phyloP scores from a whole-genome alignment of 495 filamentous ascomycete species.

The Xylaria castorea region DNA sequence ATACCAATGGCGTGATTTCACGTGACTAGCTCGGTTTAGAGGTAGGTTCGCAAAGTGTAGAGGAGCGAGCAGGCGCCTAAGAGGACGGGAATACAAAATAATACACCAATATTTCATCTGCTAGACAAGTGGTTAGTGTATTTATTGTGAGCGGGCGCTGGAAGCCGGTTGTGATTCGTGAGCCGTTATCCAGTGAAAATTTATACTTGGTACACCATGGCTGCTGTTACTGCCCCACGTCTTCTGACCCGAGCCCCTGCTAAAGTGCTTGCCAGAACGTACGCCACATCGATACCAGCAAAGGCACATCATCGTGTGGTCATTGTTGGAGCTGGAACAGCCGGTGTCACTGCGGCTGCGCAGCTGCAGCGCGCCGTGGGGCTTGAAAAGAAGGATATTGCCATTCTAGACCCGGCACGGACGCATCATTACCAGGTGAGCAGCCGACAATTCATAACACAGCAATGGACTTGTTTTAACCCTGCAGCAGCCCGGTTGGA shows the following conservation, averaged over 20 bases:
- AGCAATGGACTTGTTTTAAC: conserved; percentile 11
- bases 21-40: conserved; percentile 30
- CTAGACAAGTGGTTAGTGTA: neutral
- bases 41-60: neutral
- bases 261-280: conserved; percentile 29
- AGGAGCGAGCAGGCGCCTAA: neutral
- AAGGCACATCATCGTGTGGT: conserved; percentile 64
- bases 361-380: conserved; percentile 65
- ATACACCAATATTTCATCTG: neutral
- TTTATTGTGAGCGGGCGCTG: neutral
- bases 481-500: conserved; percentile 66
- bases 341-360: conserved; percentile 67
- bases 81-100: neutral
- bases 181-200: conserved; percentile 4
- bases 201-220: conserved; percentile 30
- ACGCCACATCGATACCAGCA: conserved; percentile 41
- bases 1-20: conserved; percentile 38
- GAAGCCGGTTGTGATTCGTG: conserved; percentile 3
- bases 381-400: conserved; percentile 66
- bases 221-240: conserved; percentile 31
- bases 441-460: neutral
- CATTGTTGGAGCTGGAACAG: conserved; percentile 68
- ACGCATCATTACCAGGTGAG: conserved; percentile 67
- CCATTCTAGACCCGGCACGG: conserved; percentile 67
- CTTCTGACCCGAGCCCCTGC: conserved; percentile 33